Evolutionary conservation across 768 basidiomycete genomes (phyloP).

Genomic region (Psilocybe azurescens): DNA sequence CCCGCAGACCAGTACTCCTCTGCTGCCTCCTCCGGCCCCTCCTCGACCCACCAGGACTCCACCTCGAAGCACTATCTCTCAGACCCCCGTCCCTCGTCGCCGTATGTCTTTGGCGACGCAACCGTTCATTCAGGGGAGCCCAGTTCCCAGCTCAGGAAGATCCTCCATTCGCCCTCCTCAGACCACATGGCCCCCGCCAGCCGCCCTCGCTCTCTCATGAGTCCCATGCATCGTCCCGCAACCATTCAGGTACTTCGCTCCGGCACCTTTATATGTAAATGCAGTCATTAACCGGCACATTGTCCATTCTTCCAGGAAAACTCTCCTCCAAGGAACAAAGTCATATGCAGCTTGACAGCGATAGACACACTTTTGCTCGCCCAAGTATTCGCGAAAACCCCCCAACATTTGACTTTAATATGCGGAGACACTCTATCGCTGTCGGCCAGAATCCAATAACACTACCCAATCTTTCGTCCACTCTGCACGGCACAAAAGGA

Average conservation of each 20-base stretch:
- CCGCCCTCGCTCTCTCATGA: conserved; percentile 32
- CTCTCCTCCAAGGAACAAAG: conserved; percentile 36
- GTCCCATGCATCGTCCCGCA: conserved; percentile 32
- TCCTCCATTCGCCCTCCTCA: conserved; percentile 62
- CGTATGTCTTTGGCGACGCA: conserved; percentile 76
- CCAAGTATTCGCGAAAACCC: conserved; percentile 39
- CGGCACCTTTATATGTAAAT: conserved; percentile 18
- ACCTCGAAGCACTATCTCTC: conserved; percentile 35
- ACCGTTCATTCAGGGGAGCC: conserved; percentile 43
- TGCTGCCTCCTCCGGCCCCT: conserved; percentile 27
- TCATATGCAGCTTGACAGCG: conserved; percentile 45
- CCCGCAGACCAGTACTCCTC: conserved; percentile 26
- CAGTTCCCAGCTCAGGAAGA: conserved; percentile 57
- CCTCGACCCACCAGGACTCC: conserved; percentile 33
- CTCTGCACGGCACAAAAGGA: conserved; percentile 73
- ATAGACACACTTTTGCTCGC: conserved; percentile 34
- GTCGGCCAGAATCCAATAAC: conserved; percentile 55
- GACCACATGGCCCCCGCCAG: conserved; percentile 41
- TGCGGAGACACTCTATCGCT: conserved; percentile 76
- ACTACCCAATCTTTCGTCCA: conserved; percentile 39
- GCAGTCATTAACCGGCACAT: conserved; percentile 20
- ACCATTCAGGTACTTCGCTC: conserved; percentile 31
- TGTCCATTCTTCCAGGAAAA: conserved; percentile 20
- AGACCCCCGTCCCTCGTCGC: conserved; percentile 64
- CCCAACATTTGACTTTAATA: conserved; percentile 68